Evolutionary conservation across 805 yeast species (phyloP).

Genomic region (Candida silvatica): DNA sequence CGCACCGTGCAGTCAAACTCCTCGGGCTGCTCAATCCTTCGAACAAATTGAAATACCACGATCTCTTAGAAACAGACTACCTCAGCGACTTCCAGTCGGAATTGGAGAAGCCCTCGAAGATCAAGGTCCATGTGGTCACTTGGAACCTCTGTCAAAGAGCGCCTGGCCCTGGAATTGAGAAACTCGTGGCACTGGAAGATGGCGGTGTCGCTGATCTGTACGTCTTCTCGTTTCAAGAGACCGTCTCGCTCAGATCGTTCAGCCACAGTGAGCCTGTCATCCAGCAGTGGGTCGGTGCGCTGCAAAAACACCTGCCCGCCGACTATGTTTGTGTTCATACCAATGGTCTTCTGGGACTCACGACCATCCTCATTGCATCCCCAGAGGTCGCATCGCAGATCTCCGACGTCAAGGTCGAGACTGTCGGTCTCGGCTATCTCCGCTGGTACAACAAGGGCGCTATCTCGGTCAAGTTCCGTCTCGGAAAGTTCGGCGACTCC

Average conservation of each 20-base stretch:
- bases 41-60: slow-evolving; percentile 15
- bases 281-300: slow-evolving; percentile 24
- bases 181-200: neutral
- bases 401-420: slow-evolving; percentile 27
- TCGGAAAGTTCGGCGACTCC: slow-evolving; percentile 30
- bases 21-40: slow-evolving; percentile 19
- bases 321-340: slow-evolving; percentile 30
- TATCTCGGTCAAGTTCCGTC: slow-evolving; percentile 32
- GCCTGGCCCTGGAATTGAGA: slow-evolving; percentile 6
- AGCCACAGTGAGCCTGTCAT: slow-evolving; percentile 27
- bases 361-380: slow-evolving; percentile 35
- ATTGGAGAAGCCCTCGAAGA: neutral
- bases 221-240: slow-evolving; percentile 40
- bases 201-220: slow-evolving; percentile 25
- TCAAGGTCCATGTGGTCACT: slow-evolving; percentile 22
- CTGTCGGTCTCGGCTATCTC: slow-evolving; percentile 50
- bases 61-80: slow-evolving; percentile 13
- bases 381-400: slow-evolving; percentile 28
- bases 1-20: slow-evolving; percentile 8
- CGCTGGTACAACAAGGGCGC: slow-evolving; percentile 63
- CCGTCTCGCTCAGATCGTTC: slow-evolving; percentile 37
- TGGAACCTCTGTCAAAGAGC: slow-evolving; percentile 30
- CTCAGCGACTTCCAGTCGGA: slow-evolving; percentile 6
- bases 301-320: slow-evolving; percentile 17
- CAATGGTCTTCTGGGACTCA: slow-evolving; percentile 44